Base-by-base conservation (phyloP, 805 yeast genomes). In the Cyberlindnera euphorbiae region DNA sequence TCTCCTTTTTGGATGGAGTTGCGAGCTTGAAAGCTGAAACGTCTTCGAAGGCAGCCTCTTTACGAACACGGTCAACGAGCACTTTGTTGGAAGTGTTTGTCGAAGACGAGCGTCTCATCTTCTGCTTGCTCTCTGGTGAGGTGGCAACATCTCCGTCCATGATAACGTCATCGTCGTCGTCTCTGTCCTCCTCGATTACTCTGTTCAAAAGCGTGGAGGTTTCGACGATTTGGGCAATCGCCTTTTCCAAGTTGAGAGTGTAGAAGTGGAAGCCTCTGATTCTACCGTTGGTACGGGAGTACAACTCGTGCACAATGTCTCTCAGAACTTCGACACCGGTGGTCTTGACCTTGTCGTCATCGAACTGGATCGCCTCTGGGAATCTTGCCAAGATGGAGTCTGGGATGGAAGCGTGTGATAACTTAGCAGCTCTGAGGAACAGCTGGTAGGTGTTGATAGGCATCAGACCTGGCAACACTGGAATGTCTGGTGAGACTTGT, bases 261-360 rank as follows among this genome's bases (percentile, higher is more conserved):
- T 90, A 93, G 59, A 93, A 88, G 59, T 93, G 98, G 64, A 83
- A 82, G 3, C 96, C 95, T 42, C 74, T 75, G n/a, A 82, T 65
- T 31, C 79, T 63, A 10, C 76, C 75, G 17, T 68, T 55, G 0
- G 88, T 75, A 32, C 69, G 66, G 3, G 60, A 47, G 49, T 73
- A 67, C 18, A 88, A 69, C 35, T 68, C 64, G 21, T 74, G 67
- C 28, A 89, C 72, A 37, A 86, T 77, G 17, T 80, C 77, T 17
- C 72, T 67, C 39, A 89, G 46, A 8, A 85, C 62, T 13, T 81
- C 75, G n/a, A 89, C 86, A 54, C 97, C 97, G 32, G 86, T 68
- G 15, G 75, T 71, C 56, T 85, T 85, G 23, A 93, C 93, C 47
- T 71, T 71, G 58, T 85, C 85, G 53, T 82, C 89, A 64, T 89